Evolutionary conservation across 441 rosid species (phyloP).

Genomic region (Hura crepitans): DNA sequence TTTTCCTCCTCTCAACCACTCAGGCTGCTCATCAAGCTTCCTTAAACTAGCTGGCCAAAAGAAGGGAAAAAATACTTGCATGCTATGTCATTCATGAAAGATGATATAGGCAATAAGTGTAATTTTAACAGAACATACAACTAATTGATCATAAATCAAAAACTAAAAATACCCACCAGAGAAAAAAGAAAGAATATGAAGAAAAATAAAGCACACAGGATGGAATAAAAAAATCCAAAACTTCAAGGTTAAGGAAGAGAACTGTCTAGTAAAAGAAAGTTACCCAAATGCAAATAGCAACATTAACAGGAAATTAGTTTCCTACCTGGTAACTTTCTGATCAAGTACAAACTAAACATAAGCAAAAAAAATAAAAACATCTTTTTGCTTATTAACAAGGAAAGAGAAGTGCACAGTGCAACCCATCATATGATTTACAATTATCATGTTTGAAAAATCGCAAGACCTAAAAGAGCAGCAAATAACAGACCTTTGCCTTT

Average conservation of each 20-base stretch:
- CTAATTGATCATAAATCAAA: not conserved
- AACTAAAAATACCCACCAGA: not conserved
- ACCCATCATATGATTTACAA: not conserved
- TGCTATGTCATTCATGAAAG: not conserved
- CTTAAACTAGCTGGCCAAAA: constrained; percentile 63
- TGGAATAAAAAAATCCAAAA: not conserved
- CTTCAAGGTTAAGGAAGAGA: not conserved
- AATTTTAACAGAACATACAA: not conserved
- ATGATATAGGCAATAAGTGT: not conserved
- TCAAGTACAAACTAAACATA: not conserved
- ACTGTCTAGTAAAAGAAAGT: not conserved
- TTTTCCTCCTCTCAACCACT: constrained; percentile 94
- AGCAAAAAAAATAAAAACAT: not conserved
- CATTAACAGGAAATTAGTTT: not conserved
- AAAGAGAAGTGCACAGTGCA: not conserved
- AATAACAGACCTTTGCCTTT: constrained; percentile 71
- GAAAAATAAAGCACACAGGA: not conserved
- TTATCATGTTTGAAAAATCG: not conserved
- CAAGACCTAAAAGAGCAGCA: not conserved
- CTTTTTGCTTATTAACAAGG: not conserved
- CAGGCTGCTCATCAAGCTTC: constrained; percentile 99
- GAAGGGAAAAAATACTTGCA: constrained; percentile 2
- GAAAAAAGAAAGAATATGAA: not conserved
- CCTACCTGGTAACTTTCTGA: not conserved
- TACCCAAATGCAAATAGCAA: not conserved